Percentiles rank a stretch among this genome's conserved stretches.
Conservation (phyloP, 2,329 filamentous ascomycete species). For the Botrytis galanthina region DNA sequence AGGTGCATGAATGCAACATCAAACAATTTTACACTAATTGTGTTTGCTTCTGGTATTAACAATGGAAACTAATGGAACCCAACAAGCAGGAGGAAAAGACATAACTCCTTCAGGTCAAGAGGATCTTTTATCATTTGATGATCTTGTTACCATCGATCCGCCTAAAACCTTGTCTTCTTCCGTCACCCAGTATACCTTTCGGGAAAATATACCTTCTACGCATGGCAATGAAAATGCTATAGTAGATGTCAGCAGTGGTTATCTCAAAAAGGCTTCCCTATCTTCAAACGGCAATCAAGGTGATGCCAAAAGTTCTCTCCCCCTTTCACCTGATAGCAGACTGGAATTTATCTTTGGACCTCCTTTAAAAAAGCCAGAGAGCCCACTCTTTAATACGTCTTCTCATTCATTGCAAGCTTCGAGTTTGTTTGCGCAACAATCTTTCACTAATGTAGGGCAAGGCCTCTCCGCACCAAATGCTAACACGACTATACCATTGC, state of each 20-base stretch:
- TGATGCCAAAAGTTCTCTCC: background rate
- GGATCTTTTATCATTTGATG: background rate
- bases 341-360: background rate
- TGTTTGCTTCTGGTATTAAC: background rate
- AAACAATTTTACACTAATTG: background rate
- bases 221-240: background rate
- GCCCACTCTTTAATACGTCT: background rate
- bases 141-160: background rate
- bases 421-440: background rate
- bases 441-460: background rate
- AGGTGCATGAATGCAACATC: background rate
- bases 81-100: background rate
- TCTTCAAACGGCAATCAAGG: constrained; percentile 6
- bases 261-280: background rate
- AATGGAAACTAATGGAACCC: background rate
- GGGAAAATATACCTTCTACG: background rate
- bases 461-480: too few relatives aligned
- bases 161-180: background rate
- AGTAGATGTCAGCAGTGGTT: background rate
- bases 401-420: background rate
- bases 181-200: background rate
- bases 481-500: background rate
- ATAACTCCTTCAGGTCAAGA: background rate
- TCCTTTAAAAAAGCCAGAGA: background rate
- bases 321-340: background rate